Percentiles rank a stretch among this genome's conserved stretches.
These are phyloP conservation scores for Telfairia occidentalis DNA, from an alignment of 331 rosid genomes.

Conservation along the genomic window DNA sequence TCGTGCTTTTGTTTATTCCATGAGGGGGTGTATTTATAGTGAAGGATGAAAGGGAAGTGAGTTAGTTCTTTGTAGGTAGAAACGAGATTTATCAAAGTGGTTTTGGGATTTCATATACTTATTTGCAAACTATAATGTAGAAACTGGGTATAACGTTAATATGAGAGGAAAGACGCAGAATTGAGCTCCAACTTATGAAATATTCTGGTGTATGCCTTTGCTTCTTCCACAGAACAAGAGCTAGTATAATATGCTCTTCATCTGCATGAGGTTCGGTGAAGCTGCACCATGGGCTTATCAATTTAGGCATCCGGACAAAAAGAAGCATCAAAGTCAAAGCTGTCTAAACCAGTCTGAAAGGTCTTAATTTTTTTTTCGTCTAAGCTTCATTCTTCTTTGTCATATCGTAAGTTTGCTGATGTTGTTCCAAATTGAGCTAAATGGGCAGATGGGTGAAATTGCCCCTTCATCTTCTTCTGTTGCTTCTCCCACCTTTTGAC, in stretches of 20 bases:
- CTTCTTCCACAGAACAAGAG: background rate
- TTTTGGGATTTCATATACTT: background rate
- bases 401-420: background rate
- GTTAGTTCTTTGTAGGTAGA: background rate
- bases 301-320: background rate
- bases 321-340: background rate
- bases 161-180: background rate
- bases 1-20: background rate
- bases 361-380: background rate
- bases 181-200: background rate
- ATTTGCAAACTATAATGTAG: background rate
- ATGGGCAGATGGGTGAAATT: background rate
- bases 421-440: background rate
- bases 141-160: background rate
- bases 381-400: background rate
- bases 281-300: background rate
- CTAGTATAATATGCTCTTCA: background rate
- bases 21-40: background rate
- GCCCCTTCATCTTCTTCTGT: background rate
- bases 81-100: background rate
- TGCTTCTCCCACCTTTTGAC: background rate
- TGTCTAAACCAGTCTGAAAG: background rate
- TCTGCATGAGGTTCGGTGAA: background rate
- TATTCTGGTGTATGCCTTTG: background rate
- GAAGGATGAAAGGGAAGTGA: background rate